A percentile compares a stretch with the other conserved stretches of the same genome.
Evolutionary conservation across 1,139 yeast species (phyloP).

Genomic region (Kodamaea plutei): DNA sequence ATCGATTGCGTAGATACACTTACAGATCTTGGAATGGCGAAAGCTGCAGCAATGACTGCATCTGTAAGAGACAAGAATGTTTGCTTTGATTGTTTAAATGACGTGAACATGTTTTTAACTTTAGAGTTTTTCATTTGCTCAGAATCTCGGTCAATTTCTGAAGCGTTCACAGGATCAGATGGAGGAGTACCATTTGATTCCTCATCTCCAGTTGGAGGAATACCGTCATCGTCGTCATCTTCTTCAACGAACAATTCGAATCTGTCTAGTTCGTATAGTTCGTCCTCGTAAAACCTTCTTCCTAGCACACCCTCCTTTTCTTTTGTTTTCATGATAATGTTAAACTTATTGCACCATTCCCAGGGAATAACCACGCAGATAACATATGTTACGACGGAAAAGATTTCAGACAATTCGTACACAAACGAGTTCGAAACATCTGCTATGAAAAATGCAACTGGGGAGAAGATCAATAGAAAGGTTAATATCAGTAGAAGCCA

Average conservation of each 20-base stretch:
- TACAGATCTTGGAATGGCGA: conserved; percentile 55
- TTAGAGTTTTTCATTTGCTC: not conserved
- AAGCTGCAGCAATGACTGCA: conserved; percentile 53
- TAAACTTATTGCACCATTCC: conserved; percentile 82
- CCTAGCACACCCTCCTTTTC: conserved; percentile 82
- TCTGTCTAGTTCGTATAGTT: conserved; percentile 42
- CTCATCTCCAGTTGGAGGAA: conserved; percentile 9
- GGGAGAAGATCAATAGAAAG: conserved; percentile 55
- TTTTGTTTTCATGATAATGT: conserved; percentile 54
- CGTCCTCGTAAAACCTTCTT: conserved; percentile 72
- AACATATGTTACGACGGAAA: conserved; percentile 69
- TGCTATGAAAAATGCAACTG: conserved; percentile 72
- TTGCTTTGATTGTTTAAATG: conserved; percentile 29
- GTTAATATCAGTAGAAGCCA: conserved; percentile 59
- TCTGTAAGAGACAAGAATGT: conserved; percentile 48
- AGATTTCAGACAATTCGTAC: conserved; percentile 66
- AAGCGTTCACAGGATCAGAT: not conserved
- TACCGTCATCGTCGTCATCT: conserved; percentile 19
- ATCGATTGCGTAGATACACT: conserved; percentile 31
- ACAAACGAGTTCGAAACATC: conserved; percentile 74
- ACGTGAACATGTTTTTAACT: conserved; percentile 3
- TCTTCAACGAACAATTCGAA: conserved; percentile 41
- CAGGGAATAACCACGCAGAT: conserved; percentile 74
- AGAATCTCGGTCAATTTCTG: too few relatives aligned
- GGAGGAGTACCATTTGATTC: not conserved